phyloP scores from a whole-genome alignment of 2,329 filamentous ascomycete species.

The Lojkania enalia region DNA sequence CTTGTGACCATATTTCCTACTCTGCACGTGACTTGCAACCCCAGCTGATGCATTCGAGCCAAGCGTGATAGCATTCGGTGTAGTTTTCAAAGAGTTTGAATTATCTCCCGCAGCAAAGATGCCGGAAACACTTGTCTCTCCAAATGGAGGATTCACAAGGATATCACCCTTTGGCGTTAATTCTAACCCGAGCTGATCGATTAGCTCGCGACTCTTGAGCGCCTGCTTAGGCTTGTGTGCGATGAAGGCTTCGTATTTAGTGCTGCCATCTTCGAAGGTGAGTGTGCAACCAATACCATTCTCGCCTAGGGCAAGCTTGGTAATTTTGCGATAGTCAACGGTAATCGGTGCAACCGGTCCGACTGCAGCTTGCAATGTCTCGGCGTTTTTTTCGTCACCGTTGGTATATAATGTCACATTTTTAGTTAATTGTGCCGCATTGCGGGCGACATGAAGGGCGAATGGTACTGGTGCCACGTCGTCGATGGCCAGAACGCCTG shows the following conservation, averaged over 20 bases:
- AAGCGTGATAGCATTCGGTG: conserved; percentile 1
- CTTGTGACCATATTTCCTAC: too few species aligned
- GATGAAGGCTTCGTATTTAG: conserved; percentile 9
- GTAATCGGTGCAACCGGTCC: conserved; percentile 27
- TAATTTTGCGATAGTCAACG: conserved; percentile 43
- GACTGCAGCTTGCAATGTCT: conserved; percentile 5
- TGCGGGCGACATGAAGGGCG: conserved; percentile 47
- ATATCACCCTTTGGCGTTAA: conserved; percentile 49
- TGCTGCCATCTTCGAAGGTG: conserved; percentile 46
- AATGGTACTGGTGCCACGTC: conserved; percentile 13
- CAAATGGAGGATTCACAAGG: conserved; percentile 47
- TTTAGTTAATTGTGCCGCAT: conserved; percentile 50
- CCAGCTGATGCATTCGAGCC: conserved; percentile 3
- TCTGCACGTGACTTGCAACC: too few species aligned
- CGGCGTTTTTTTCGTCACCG: conserved; percentile 44
- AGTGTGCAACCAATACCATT: conserved; percentile 38
- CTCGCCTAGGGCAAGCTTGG: conserved; percentile 30
- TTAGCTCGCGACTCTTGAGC: conserved; percentile 46
- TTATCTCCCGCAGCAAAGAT: conserved; percentile 57
- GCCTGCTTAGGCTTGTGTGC: conserved; percentile 23
- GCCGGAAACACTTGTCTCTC: conserved; percentile 52
- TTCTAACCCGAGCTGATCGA: conserved; percentile 51
- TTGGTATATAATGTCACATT: conserved; percentile 58
- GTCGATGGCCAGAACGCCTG: conserved; percentile 12
- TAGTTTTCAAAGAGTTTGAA: conserved; percentile 9